Conservation (phyloP, 1,139 yeast genomes). For the Nakaseomyces nivariensis region DNA sequence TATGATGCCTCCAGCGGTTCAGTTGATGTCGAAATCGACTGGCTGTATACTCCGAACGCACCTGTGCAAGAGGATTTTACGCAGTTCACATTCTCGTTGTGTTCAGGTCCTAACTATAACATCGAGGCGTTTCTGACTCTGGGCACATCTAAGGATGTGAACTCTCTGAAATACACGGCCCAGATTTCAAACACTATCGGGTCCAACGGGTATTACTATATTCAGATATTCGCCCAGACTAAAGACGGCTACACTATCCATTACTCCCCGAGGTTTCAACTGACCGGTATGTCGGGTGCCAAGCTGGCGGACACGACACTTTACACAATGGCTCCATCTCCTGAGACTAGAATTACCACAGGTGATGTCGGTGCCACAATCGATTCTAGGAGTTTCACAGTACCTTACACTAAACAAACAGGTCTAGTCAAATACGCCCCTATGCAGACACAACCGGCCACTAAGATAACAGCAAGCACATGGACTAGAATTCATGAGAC, state of each 20-base stretch:
- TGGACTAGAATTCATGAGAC: constrained; percentile 54
- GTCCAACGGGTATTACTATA: constrained; percentile 52
- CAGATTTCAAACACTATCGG: constrained; percentile 37
- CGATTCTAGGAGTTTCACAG: constrained; percentile 33
- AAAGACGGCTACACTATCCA: constrained; percentile 45
- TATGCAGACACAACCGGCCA: constrained; percentile 76
- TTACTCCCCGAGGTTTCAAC: constrained; percentile 54
- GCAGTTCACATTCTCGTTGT: constrained; percentile 45
- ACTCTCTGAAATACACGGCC: constrained; percentile 33
- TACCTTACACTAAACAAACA: constrained; percentile 62
- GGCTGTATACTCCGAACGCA: constrained; percentile 47
- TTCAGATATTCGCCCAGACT: constrained; percentile 50
- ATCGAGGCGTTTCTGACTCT: constrained; percentile 37
- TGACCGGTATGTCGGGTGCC: constrained; percentile 64
- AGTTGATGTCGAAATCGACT: constrained; percentile 40
- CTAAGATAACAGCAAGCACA: constrained; percentile 48
- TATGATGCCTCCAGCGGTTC: constrained; percentile 38
- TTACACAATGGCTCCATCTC: constrained; percentile 33
- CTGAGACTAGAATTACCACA: constrained; percentile 30
- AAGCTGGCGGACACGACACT: constrained; percentile 29
- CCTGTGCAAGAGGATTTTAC: constrained; percentile 40
- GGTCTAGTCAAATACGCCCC: constrained; percentile 70
- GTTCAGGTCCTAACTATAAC: constrained; percentile 55
- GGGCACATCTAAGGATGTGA: constrained; percentile 23
- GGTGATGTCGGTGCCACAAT: constrained; percentile 24